phyloP scores from a whole-genome alignment of 345 rosid species.

The Clarkia xantiana region DNA sequence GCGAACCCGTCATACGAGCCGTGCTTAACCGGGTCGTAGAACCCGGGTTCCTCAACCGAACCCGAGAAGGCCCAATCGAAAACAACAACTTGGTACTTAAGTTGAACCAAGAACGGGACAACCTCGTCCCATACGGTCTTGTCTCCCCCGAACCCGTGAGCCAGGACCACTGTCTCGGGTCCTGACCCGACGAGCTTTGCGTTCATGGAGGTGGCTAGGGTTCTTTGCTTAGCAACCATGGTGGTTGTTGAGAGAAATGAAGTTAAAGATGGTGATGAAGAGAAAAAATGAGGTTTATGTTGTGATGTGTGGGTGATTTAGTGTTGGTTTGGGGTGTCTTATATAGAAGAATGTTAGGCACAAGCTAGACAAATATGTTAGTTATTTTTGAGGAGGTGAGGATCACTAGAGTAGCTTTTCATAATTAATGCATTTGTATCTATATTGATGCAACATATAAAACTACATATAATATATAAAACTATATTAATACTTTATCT shows the following conservation, averaged over 20 bases:
- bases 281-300: no score
- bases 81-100: conserved; percentile 8
- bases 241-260: not conserved
- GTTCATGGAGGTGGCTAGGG: conserved; percentile 12
- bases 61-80: conserved; percentile 19
- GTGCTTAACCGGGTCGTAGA: conserved; percentile 9
- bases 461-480: no score
- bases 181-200: conserved; percentile 13
- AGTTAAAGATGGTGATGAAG: no score
- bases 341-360: no score
- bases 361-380: no score
- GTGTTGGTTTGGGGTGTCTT: not conserved
- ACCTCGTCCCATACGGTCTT: conserved; percentile 16
- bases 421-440: conserved; percentile 2
- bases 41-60: conserved; percentile 4
- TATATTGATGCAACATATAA: not conserved
- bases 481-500: no score
- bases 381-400: not conserved
- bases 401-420: conserved; percentile 2
- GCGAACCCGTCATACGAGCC: conserved; percentile 8
- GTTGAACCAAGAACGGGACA: conserved; percentile 5
- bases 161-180: conserved; percentile 10
- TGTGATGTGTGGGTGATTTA: not conserved
- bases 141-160: conserved; percentile 14
- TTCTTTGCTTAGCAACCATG: conserved; percentile 4